A percentile compares a stretch with the other conserved stretches of the same genome.
Evolutionary conservation across 495 filamentous ascomycete genomes (phyloP).

Genomic region (Daldinia decipiens): DNA sequence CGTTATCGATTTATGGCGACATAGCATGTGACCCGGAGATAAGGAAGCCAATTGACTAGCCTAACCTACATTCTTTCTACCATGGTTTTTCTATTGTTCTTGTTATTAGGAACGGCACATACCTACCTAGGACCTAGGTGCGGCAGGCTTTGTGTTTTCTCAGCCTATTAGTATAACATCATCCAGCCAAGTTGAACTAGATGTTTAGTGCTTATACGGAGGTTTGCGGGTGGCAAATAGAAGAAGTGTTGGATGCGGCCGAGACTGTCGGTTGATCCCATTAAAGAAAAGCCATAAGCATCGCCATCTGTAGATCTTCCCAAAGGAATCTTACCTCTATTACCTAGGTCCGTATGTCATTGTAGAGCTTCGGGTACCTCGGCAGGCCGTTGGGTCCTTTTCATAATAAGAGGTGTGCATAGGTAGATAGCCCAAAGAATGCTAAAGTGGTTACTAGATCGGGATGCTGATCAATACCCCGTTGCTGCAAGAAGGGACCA

Average conservation of each 20-base stretch:
- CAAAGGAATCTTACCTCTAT: slow-evolving; percentile 33
- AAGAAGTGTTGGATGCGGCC: background rate
- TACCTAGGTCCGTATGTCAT: too few species aligned
- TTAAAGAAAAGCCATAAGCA: slow-evolving; percentile 26
- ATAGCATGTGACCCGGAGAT: slow-evolving; percentile 34
- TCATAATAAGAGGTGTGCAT: background rate
- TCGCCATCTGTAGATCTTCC: slow-evolving; percentile 36
- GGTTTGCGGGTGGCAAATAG: slow-evolving; percentile 22
- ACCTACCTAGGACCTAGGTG: background rate
- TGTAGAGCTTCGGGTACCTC: slow-evolving; percentile 19
- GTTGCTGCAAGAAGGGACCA: slow-evolving; percentile 40
- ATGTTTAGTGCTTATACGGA: slow-evolving; percentile 4
- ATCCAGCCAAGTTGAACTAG: slow-evolving; percentile 5
- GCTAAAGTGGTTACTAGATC: slow-evolving; percentile 21
- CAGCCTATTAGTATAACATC: slow-evolving; percentile 12
- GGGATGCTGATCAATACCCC: slow-evolving; percentile 25
- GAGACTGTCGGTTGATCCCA: slow-evolving; percentile 13
- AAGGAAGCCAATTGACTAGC: slow-evolving; percentile 11
- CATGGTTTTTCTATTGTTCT: background rate
- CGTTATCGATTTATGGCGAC: slow-evolving; percentile 25
- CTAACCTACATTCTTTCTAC: background rate
- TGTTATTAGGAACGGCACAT: background rate
- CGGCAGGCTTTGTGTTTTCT: background rate
- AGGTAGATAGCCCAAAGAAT: slow-evolving; percentile 6
- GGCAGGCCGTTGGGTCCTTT: background rate